Percentiles rank a stretch among this genome's conserved stretches.
These are phyloP conservation scores for Phytophthora quininea DNA, from an alignment of 352 stramenopile species.

Conservation along the genomic window DNA sequence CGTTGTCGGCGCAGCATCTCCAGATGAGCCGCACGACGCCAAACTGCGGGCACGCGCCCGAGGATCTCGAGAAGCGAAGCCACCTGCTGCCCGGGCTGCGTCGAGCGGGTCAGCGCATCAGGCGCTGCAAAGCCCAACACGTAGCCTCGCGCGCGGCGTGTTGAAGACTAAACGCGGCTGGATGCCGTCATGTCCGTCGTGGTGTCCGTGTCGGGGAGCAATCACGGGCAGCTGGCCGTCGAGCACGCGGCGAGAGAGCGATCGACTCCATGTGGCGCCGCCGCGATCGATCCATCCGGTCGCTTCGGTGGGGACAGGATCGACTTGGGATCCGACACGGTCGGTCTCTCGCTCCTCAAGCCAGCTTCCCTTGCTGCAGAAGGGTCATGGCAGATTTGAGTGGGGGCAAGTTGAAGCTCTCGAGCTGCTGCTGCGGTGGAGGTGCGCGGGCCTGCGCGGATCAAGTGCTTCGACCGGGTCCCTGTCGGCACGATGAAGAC, in stretches of 20 bases:
- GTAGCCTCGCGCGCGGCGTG: not conserved
- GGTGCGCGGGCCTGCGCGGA: too few species aligned
- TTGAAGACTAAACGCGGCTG: slow-evolving; percentile 29
- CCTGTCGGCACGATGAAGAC: not conserved
- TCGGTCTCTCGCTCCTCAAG: slow-evolving; percentile 36
- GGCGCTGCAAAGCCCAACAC: slow-evolving; percentile 11
- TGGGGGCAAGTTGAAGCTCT: slow-evolving; percentile 21
- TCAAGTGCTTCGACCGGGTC: slow-evolving; percentile 3
- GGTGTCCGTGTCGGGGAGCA: slow-evolving; percentile 13
- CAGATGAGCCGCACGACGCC: slow-evolving; percentile 15
- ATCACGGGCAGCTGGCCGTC: slow-evolving; percentile 11
- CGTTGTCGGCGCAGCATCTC: not conserved
- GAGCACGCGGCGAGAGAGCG: slow-evolving; percentile 8
- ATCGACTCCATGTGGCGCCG: slow-evolving; percentile 2
- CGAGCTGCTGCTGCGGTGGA: not conserved
- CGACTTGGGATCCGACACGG: slow-evolving; percentile 12
- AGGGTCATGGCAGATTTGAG: slow-evolving; percentile 23
- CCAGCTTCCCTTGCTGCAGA: slow-evolving; percentile 24
- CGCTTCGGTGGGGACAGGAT: slow-evolving; percentile 1
- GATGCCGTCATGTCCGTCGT: slow-evolving; percentile 14
- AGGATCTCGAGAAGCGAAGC: slow-evolving; percentile 19
- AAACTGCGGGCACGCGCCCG: not conserved
- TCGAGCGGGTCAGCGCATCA: slow-evolving; percentile 33
- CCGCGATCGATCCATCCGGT: not conserved
- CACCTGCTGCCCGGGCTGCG: slow-evolving; percentile 30